Evolutionary conservation across 768 basidiomycete genomes (phyloP), one percentile per base, ranked within the genome.

Genomic region (Dacryopinax spathularia): DNA sequence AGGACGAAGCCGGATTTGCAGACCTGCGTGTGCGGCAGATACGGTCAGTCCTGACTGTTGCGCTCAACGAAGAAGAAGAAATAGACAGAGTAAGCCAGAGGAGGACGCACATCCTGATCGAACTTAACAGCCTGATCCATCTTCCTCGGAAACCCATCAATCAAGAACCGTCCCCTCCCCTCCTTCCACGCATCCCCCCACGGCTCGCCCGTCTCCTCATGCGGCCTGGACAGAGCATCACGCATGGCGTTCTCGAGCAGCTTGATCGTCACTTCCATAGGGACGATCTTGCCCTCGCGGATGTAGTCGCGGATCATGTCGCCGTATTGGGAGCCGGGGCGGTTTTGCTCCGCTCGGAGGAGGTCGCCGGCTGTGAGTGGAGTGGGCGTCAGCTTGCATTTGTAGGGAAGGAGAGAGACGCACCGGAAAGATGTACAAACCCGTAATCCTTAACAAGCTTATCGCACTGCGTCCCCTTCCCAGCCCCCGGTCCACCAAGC

Each of bases 141-240:
- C 79, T 98, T 93, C 65, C 95, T 83, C 62, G 95, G 96, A 76
- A 98, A 98, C 1, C 95, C 96, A 67, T 99, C 95, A 66, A 99
- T 86, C 69, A 98, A 80, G 79, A 98, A 99, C 48, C 91, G 84
- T 34, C 90, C 91, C 61, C 75, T 77, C 27, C 87, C 89, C 33
- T 82, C 76, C 9, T 73, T 73, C 91, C 91, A 93, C 22, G 82
- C 84, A 34, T 56, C 44, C 6, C 79, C 76, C 12, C 78, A 34
- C 33, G 74, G 63, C 60, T 72, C 73, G 20, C 69, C 69, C 70
- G 80, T 75, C 33, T 75, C 68, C 43, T 62, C 69, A 22, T 31
- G 10, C 25, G 48, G 10, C 48, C 3, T 20, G 13, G 18, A 31
- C 36, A 93, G 72, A 13, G 82, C 82, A 37, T 75, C 81, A 25